Conservation (phyloP, 345 rosid species). For the Lenwebbia sp. region DNA sequence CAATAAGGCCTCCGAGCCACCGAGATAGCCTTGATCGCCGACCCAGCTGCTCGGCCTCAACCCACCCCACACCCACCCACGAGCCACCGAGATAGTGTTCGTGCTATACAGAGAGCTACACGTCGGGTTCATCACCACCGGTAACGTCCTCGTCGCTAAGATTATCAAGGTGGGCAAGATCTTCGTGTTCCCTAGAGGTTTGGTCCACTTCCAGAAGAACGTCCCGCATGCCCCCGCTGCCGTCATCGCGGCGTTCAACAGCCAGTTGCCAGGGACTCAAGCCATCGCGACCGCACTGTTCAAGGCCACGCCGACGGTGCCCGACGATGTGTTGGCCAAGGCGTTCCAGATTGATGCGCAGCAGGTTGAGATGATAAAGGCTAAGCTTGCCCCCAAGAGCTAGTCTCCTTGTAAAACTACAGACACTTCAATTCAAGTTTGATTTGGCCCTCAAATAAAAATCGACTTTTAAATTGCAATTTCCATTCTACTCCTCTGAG, state of each 20-base stretch:
- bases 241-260: conserved; percentile 39
- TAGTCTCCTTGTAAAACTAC: background rate
- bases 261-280: conserved; percentile 51
- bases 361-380: conserved; percentile 26
- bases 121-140: conserved; percentile 44
- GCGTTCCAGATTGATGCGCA: conserved; percentile 30
- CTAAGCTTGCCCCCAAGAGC: conserved; percentile 28
- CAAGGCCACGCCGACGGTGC: conserved; percentile 23
- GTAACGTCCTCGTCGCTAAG: conserved; percentile 31
- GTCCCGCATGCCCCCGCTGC: conserved; percentile 14
- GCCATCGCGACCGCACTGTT: conserved; percentile 29
- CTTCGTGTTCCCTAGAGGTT: conserved; percentile 48
- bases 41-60: conserved; percentile 48
- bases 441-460: background rate
- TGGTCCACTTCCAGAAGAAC: conserved; percentile 59
- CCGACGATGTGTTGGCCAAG: conserved; percentile 29
- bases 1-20: background rate
- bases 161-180: conserved; percentile 34
- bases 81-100: conserved; percentile 41
- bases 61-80: conserved; percentile 67
- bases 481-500: background rate
- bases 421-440: background rate
- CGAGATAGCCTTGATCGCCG: no score
- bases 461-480: background rate
- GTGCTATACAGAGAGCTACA: conserved; percentile 42